Conservation (phyloP, 225 moss, liverwort and hornwort genomes). For the Straminergon stramineum region DNA sequence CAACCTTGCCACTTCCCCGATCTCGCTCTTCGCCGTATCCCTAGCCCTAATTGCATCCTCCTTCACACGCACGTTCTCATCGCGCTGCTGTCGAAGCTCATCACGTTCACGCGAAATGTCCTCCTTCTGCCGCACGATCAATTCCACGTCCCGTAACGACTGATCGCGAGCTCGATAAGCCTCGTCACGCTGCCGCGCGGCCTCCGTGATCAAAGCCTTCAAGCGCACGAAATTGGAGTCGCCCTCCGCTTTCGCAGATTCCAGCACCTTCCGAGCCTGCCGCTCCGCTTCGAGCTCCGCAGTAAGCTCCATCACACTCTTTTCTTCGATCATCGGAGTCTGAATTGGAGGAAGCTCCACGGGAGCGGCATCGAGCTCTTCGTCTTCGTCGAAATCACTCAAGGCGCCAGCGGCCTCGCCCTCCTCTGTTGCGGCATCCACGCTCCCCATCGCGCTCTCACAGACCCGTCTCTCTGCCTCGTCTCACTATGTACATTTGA, state of each 20-base stretch:
- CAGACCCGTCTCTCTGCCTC: background rate
- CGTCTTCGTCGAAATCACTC: slow-evolving; percentile 94
- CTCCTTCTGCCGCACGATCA: slow-evolving; percentile 38
- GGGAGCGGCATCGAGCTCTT: slow-evolving; percentile 78
- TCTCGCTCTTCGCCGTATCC: slow-evolving; percentile 61
- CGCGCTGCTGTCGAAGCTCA: slow-evolving; percentile 49
- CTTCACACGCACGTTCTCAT: slow-evolving; percentile 44
- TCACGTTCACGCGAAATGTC: slow-evolving; percentile 49
- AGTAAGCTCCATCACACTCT: slow-evolving; percentile 36
- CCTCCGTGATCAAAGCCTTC: slow-evolving; percentile 71
- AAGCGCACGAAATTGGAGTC: slow-evolving; percentile 59
- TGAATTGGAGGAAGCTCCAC: slow-evolving; percentile 47
- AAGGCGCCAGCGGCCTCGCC: slow-evolving; percentile 55
- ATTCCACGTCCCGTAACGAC: slow-evolving; percentile 30
- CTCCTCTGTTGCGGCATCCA: slow-evolving; percentile 33
- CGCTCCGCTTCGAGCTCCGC: slow-evolving; percentile 70
- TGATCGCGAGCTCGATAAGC: slow-evolving; percentile 59
- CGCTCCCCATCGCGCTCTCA: slow-evolving; percentile 38
- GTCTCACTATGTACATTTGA: background rate
- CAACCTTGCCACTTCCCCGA: slow-evolving; percentile 71
- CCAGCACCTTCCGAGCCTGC: slow-evolving; percentile 55
- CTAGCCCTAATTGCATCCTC: slow-evolving; percentile 49
- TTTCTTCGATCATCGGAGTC: background rate
- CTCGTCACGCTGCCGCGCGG: slow-evolving; percentile 82
- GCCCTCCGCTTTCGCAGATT: slow-evolving; percentile 59